Conservation (phyloP, 352 stramenopile genomes). For the Globisporangium alternatum region DNA sequence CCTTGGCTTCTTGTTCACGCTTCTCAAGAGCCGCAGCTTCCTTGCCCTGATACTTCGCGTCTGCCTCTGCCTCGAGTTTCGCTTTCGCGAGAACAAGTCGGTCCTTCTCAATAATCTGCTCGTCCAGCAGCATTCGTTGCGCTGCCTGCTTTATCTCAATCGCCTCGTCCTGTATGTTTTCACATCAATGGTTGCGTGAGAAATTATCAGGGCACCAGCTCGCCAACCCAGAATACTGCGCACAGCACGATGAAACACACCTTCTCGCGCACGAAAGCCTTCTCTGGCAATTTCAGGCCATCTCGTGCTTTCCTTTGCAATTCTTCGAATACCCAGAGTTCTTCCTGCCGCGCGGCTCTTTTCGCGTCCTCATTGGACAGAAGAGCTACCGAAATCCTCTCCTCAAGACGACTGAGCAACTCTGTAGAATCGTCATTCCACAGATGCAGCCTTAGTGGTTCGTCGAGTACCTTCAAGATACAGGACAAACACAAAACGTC, state of each 20-base stretch:
- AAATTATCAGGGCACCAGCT: not conserved
- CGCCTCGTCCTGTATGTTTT: conserved; percentile 1
- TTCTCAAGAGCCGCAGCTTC: conserved; percentile 1
- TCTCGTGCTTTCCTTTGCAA: conserved; percentile 2
- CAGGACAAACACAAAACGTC: not conserved
- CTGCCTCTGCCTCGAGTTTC: conserved; percentile 11
- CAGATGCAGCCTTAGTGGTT: conserved; percentile 2
- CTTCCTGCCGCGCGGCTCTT: not conserved
- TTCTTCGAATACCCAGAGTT: not conserved
- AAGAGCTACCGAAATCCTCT: conserved; percentile 4
- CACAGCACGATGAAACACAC: not conserved
- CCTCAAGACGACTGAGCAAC: conserved; percentile 9
- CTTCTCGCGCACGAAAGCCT: not conserved
- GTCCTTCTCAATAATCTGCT: conserved; percentile 9
- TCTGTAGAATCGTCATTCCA: not conserved
- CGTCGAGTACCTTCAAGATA: conserved; percentile 5
- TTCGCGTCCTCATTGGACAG: not conserved
- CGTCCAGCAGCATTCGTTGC: conserved; percentile 17
- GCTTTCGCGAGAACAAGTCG: conserved; percentile 4
- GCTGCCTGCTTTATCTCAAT: conserved; percentile 2
- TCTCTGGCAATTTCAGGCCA: not conserved
- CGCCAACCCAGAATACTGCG: not conserved
- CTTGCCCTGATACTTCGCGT: conserved; percentile 4
- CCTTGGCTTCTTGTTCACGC: conserved; percentile 10
- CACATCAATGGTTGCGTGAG: conserved; percentile 1